Percentiles rank a stretch among this genome's conserved stretches.
phyloP scores from a whole-genome alignment of 768 basidiomycete genomes.

The Macrolepiota dolichaula region DNA sequence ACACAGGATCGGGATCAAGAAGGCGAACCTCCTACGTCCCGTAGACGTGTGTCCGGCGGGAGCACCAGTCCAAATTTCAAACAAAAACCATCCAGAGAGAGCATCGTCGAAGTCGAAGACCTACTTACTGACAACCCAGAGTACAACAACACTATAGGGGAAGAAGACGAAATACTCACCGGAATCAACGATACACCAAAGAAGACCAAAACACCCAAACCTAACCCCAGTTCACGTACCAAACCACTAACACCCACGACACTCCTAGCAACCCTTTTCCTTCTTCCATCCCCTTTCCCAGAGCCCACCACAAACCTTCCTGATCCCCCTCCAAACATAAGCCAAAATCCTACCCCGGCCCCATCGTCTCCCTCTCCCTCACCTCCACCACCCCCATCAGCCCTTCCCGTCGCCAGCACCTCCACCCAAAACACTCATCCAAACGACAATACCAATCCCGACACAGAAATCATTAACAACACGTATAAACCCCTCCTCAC shows the following conservation, averaged over 20 bases:
- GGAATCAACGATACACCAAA: background rate
- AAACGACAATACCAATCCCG: background rate
- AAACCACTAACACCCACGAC: background rate
- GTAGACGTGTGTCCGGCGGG: background rate
- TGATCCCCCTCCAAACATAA: too few species aligned
- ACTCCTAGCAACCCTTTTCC: background rate
- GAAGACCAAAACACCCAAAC: background rate
- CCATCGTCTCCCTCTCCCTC: background rate
- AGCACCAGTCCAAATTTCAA: background rate
- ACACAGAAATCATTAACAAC: background rate
- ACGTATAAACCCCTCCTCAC: background rate
- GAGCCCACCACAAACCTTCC: background rate
- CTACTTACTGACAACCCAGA: background rate
- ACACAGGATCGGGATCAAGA: background rate
- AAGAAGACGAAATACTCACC: background rate
- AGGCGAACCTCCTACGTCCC: background rate
- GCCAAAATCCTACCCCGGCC: too few species aligned
- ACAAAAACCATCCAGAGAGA: background rate
- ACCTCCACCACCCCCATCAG: background rate
- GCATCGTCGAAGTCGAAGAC: constrained; percentile 5
- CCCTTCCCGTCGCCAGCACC: background rate
- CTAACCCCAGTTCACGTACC: background rate
- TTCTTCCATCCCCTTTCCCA: background rate
- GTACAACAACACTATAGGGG: background rate
- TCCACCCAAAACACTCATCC: background rate